Conservation (phyloP, 768 basidiomycete genomes). For the Leccinum disarticulatum region DNA sequence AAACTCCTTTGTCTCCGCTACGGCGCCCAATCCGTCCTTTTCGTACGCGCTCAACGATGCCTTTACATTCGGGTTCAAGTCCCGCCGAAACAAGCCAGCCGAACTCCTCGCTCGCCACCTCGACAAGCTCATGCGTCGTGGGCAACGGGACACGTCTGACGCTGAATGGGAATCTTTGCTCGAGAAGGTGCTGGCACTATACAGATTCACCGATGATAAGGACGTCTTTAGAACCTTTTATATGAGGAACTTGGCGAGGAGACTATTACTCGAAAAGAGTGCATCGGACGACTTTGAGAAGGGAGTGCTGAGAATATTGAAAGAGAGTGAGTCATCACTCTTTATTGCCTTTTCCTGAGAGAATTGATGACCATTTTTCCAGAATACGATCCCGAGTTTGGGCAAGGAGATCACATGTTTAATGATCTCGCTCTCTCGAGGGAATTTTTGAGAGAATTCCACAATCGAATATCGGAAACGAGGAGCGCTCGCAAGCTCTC, state of each 20-base stretch:
- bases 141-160: constrained; percentile 71
- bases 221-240: constrained; percentile 95
- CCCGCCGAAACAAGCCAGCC: constrained; percentile 78
- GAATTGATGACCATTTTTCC: constrained; percentile 18
- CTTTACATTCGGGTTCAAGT: constrained; percentile 72
- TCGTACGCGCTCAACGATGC: constrained; percentile 68
- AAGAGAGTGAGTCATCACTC: constrained; percentile 57
- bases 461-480: constrained; percentile 41
- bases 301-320: constrained; percentile 80
- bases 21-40: constrained; percentile 54
- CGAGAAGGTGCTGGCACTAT: constrained; percentile 68
- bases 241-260: constrained; percentile 83
- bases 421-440: constrained; percentile 79
- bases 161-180: constrained; percentile 60
- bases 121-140: constrained; percentile 83
- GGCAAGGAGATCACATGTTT: constrained; percentile 94
- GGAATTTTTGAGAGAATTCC: constrained; percentile 70
- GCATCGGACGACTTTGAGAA: constrained; percentile 88
- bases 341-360: not conserved
- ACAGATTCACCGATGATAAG: constrained; percentile 87
- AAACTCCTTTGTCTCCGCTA: constrained; percentile 48
- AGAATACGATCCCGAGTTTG: constrained; percentile 97
- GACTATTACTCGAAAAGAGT: constrained; percentile 78
- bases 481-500: constrained; percentile 51
- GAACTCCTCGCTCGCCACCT: constrained; percentile 93